phyloP scores from a whole-genome alignment of 73 alveolate species.

The Paraurostyla sp. region DNA sequence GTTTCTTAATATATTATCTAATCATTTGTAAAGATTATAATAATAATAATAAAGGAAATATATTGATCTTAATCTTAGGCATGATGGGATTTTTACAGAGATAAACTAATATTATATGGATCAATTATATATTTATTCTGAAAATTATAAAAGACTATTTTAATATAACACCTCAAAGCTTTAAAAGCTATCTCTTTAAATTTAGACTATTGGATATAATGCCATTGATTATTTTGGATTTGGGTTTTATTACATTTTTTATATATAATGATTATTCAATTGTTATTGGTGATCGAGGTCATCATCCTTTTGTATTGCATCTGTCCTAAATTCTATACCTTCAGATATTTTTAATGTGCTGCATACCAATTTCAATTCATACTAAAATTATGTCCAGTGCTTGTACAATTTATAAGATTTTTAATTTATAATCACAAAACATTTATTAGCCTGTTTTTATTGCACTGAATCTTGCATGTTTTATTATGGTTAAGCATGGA shows the following conservation, averaged over 20 bases:
- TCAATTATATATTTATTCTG: not conserved
- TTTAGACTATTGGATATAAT: not conserved
- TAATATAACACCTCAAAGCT: too few species aligned
- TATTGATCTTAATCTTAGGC: not conserved
- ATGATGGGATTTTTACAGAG: not conserved
- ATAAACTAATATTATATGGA: slow-evolving; percentile 25
- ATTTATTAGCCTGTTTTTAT: not conserved
- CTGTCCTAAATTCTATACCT: not conserved
- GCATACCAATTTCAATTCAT: slow-evolving; percentile 26
- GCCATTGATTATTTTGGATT: not conserved
- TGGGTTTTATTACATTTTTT: not conserved
- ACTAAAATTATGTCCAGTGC: not conserved
- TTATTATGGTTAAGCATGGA: not conserved
- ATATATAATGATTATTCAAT: slow-evolving; percentile 28
- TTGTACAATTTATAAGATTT: not conserved
- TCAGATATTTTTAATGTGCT: not conserved
- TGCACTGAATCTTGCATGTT: not conserved
- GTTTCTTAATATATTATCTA: not conserved
- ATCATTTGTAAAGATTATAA: not conserved
- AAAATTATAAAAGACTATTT: too few species aligned
- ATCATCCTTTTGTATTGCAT: slow-evolving; percentile 25
- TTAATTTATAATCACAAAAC: not conserved
- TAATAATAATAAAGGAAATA: not conserved
- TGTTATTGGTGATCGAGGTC: slow-evolving; percentile 37
- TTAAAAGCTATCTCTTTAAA: not conserved